phyloP scores from a whole-genome alignment of 2,329 filamentous ascomycete genomes.

The Alternaria arbusti region DNA sequence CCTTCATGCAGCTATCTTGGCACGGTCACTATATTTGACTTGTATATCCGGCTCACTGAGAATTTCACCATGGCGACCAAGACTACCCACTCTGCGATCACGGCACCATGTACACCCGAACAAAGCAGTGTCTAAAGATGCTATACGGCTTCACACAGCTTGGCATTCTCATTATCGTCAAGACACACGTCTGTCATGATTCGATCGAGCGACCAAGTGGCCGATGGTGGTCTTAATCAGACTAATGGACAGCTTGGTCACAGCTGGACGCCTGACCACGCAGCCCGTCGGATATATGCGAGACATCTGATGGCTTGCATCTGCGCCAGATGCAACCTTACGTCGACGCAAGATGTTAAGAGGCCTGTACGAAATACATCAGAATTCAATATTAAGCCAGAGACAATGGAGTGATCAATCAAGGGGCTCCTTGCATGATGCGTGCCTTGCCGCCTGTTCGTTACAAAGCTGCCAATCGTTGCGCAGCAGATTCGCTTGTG shows the following conservation, averaged over 20 bases:
- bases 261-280: background rate
- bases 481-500: background rate
- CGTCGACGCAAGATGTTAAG: background rate
- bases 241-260: background rate
- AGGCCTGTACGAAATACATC: background rate
- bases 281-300: background rate
- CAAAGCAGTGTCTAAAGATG: background rate
- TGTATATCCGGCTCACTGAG: background rate
- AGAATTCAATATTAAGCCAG: background rate
- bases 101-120: background rate
- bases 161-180: background rate
- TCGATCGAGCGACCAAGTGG: background rate
- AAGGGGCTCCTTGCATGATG: background rate
- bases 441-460: background rate
- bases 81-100: background rate
- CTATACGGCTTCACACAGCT: background rate
- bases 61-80: background rate
- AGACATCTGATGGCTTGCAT: background rate
- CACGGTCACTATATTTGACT: background rate
- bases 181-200: background rate
- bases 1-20: background rate
- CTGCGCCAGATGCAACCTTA: background rate
- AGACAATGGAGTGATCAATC: background rate
- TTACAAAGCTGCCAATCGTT: background rate
- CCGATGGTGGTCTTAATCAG: background rate